Base-by-base conservation (phyloP, 2,329 filamentous ascomycete genomes). In the Phoma sp. region DNA sequence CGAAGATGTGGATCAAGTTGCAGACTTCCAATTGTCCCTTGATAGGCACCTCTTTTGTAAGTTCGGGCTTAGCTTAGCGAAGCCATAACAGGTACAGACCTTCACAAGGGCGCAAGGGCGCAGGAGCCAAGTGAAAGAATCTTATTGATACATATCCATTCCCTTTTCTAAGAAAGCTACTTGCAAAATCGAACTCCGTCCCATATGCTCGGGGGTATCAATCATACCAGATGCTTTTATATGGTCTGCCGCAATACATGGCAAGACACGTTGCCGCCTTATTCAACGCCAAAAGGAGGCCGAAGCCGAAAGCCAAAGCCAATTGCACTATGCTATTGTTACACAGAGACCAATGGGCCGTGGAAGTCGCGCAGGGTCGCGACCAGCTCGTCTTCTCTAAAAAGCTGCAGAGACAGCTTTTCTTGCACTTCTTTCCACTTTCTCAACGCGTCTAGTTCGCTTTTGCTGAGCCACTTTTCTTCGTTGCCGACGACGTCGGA, bases 401-500 rank as follows among this genome's bases (percentile, higher is more conserved):
- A 85, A 9, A 97, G 81, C 75, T 97, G 91, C 1, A 86, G 86
- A 32, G 96, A 78, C 35, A 99, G 79, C 77, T 88, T 88, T 66
- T 88, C 86, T 63, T 89, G 85, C 52, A 80, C 79, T 43, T 82
- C 79, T 48, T 78, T 80, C 84, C 85, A 89, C 47, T 79, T 78
- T 69, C 89, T 85, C 57, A 92, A 79, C 33, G 84, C 84, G 58
- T 88, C 78, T 70, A 91, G 84, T 69, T 97, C 91, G 47, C 86
- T 85, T 32, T 86, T 83, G 27, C 85, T 88, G 62, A 98, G 84
- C 68, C 89, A 89, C 57, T 91, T 87, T 66, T 95, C 86, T 73
- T 96, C 90, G 58, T 89, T 87, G 4, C 90, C 91, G 66, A 89
- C 86, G 24, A 97, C 90, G 72, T 98, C 93, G 22, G 86, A 89